Base-by-base conservation (phyloP, 108 stramenopile species). In the Stephanodiscus triporus region DNA sequence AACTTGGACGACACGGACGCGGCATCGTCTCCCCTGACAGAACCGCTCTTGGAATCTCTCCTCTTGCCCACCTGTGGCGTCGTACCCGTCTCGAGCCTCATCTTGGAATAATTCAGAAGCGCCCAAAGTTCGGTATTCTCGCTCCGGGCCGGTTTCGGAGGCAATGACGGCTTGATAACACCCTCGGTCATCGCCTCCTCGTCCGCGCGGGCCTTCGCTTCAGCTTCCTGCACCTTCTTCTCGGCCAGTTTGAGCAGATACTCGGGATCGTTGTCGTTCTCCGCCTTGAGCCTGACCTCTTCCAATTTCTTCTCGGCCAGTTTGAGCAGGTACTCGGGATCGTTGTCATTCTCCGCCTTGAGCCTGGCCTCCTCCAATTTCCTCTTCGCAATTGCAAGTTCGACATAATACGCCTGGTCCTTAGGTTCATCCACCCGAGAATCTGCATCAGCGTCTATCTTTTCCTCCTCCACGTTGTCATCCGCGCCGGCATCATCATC, bases 51-150 rank as follows among this genome's bases (percentile, higher is more conserved):
- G 9, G 50, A 32, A 19, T 47, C 59, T 6, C 59, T 17, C 19
- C n/a, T 57, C 71, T 71, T 77, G 0, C 81, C 76, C 48, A 77
- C 14, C 27, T 72, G 70, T 48, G 80, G 80, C 4, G 80, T 80
- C 2, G 76, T 14, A 0, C 81, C 81, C 9, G 71, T 82, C 54
- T 82, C 81, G 23, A 82, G 30, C 45, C 81, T 59, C 49, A 54
- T 60, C 42, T 82, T 82, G 26, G 81, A 82, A 55, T 82, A 82
- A 67, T 77, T 77, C 49, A 82, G 58, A 37, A 82, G 29, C 11
- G 81, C 81, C 81, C 81, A 82, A 2, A 82, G 63, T 55, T 82
- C 81, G 5, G 70, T 54, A 63, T 82, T 82, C 9, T 77, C 81
- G 42, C 72, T 73, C 17, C 76, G 48, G 37, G 54, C 59, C 0